Conservation (phyloP, 2,329 filamentous ascomycete species). For the Cercospora brassicicola region DNA sequence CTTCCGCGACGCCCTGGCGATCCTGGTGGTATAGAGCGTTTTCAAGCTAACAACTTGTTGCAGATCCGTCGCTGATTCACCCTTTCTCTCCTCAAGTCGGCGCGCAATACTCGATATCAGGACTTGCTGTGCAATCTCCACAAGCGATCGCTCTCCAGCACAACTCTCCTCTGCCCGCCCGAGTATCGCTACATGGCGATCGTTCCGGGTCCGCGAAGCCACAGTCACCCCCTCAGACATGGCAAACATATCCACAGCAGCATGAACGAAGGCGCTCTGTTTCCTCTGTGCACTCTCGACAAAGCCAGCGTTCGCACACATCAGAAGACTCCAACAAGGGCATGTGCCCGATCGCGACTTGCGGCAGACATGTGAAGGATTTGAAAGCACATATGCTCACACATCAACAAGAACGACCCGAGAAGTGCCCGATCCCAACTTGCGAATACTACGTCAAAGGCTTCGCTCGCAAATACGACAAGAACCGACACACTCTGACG, state of each 20-base stretch:
- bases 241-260: constrained; percentile 50
- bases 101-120: constrained; percentile 46
- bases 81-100: constrained; percentile 48
- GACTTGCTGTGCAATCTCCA: constrained; percentile 41
- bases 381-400: constrained; percentile 93
- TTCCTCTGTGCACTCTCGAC: constrained; percentile 69
- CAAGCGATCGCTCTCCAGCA: constrained; percentile 49
- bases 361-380: constrained; percentile 84
- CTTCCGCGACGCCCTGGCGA: background rate
- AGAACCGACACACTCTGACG: constrained; percentile 89
- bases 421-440: constrained; percentile 89
- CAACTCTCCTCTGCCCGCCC: constrained; percentile 64
- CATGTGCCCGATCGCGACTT: constrained; percentile 78
- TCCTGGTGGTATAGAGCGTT: background rate
- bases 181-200: constrained; percentile 50
- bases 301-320: constrained; percentile 45
- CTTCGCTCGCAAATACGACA: constrained; percentile 93
- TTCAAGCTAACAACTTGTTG: constrained; percentile 8
- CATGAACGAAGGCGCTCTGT: constrained; percentile 64
- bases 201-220: constrained; percentile 38
- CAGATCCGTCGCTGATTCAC: constrained; percentile 62
- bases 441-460: constrained; percentile 93
- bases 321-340: constrained; percentile 58
- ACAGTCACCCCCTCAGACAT: constrained; percentile 62
- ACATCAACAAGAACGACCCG: constrained; percentile 83